Evolutionary conservation across 345 rosid species (phyloP), one percentile per base, ranked within the genome.

Genomic region (Bretschneidera sinensis): DNA sequence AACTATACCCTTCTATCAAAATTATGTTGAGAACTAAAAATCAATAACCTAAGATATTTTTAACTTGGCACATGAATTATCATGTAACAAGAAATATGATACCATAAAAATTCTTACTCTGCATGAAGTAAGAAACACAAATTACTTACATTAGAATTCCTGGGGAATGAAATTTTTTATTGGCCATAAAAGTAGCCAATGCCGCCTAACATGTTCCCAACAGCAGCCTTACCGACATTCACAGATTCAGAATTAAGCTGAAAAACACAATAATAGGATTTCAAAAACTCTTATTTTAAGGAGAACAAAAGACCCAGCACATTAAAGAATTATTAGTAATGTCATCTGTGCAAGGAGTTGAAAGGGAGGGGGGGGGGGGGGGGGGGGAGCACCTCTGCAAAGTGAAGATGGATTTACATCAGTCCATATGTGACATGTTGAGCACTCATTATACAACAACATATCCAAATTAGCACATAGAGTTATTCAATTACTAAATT

Each of bases 101-200:
- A 4, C 33, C n/a, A n/a, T 28, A 4, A 39, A 39, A 39, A 39
- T 39, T 39, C 45, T 14, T 39, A 39, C 45, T 48, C 18, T 18
- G 59, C 43, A 54, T 21, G 49, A 51, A 24, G 19, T 62, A 59
- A 63, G 60, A 24, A 49, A 69, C 24, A 23, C 47, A 57, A 70
- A 55, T 35, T 45, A 84, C 91, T 78, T 70, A 89, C 98, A 55
- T 64, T 67, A 60, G 87, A 53, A 60, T 66, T 76, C 76, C 2
- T 70, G 14, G 90, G 87, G 65, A 70, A 53, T 25, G 88, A 67
- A 48, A 92, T 76, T 74, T 76, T 89, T 60, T 96, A 89, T 71
- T 84, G 95, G 39, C 98, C 98, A 76, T 85, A 92, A 47, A 89
- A 85, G 78, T 92, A 92, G 57, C 98, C 97, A 76, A 92, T 84